A percentile compares a stretch with the other conserved stretches of the same genome.
phyloP scores from a whole-genome alignment of 2,329 filamentous ascomycete species.

The Stemphylium lycopersici region DNA sequence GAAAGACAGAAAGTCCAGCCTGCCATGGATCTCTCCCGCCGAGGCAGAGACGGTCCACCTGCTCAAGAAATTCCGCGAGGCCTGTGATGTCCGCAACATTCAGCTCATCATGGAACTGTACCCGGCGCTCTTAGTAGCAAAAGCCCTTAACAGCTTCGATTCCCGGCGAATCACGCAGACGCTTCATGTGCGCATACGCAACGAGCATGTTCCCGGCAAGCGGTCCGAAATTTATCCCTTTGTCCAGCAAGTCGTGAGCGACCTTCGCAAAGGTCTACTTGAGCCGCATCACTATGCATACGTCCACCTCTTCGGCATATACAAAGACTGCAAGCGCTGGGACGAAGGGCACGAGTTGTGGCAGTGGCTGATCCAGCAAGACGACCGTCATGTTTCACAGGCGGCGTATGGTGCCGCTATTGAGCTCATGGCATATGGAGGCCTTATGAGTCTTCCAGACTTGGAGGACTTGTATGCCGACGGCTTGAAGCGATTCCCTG shows the following conservation, averaged over 20 bases:
- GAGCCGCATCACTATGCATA: conserved; percentile 48
- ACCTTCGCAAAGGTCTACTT: conserved; percentile 46
- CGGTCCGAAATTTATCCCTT: conserved; percentile 33
- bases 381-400: conserved; percentile 50
- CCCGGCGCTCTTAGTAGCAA: conserved; percentile 24
- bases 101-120: conserved; percentile 36
- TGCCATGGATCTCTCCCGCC: not conserved
- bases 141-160: conserved; percentile 25
- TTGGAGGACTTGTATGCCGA: conserved; percentile 55
- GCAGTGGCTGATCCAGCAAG: conserved; percentile 54
- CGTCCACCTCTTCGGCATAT: conserved; percentile 56
- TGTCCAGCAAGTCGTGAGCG: conserved; percentile 47
- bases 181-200: conserved; percentile 46
- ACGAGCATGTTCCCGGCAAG: conserved; percentile 7
- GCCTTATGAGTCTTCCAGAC: conserved; percentile 45
- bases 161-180: conserved; percentile 44
- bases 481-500: conserved; percentile 56
- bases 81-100: conserved; percentile 24
- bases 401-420: conserved; percentile 58
- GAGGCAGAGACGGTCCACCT: conserved; percentile 7
- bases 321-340: conserved; percentile 54
- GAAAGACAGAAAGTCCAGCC: not conserved
- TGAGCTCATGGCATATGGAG: conserved; percentile 54
- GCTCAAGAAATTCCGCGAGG: conserved; percentile 22
- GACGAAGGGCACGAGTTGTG: conserved; percentile 52